Evolutionary conservation across 768 basidiomycete genomes (phyloP), one percentile per base, ranked within the genome.

Genomic region (Pisolithus tinctorius): DNA sequence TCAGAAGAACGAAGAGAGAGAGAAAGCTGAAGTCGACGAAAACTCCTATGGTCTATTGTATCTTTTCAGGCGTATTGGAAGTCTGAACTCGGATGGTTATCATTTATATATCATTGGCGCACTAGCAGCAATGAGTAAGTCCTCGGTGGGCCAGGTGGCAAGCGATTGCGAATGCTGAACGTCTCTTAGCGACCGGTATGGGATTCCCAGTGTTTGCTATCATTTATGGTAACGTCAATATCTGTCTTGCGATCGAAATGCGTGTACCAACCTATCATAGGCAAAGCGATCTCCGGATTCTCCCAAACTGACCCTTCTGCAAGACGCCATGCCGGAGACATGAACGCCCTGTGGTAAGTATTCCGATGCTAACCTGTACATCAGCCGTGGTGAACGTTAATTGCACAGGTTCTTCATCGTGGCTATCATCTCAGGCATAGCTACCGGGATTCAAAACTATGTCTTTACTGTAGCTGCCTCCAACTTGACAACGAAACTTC

Each of bases 181-280:
- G 34, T 30, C 23, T n/a, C 3, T 25, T 20, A 68, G 58, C 57
- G 53, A 78, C 78, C 38, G 88, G 88, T 40, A 74, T 81, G 70
- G 78, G 86, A 9, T 88, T 84, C 61, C 88, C 88, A 3, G 75
- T 78, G 0, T 86, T 84, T 60, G 82, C 84, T 58, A 74, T 92
- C 41, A 77, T 90, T 13, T 89, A 78, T 60, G 72, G 77, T 66
- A 45, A 56, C 66, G 49, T 48, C 30, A 38, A 6, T 1, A 13
- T 9, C n/a, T 20, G 4, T 40, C 23, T 23, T 26, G 11, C 23
- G 3, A 10, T 36, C 17, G 17, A 11, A 11, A 36, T 16, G 16
- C 14, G 20, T 36, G 4, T 20, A 36, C 20, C 20, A 20, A 34
- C 17, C n/a, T 25, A 25, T 11, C 23, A 1, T 31, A 47, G 45